Conservation (phyloP, 306 rosid genomes). For the Rosa chinensis region DNA sequence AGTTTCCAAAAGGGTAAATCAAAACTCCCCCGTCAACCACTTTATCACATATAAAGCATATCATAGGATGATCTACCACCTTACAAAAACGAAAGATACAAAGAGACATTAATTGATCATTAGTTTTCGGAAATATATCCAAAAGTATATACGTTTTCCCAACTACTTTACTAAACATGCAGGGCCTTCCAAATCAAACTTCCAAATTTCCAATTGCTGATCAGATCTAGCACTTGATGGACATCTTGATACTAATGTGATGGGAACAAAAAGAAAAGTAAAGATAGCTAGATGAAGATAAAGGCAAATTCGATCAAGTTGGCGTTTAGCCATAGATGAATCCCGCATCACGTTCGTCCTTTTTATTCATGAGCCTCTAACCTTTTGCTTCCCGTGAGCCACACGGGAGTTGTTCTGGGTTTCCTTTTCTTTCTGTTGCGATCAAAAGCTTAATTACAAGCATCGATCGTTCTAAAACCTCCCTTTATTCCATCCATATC, state of each 20-base stretch:
- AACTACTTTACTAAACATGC: neutral
- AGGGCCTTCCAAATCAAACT: neutral
- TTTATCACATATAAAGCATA: no score
- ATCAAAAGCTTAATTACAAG: conserved; percentile 20
- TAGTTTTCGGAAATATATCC: neutral
- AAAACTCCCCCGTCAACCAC: neutral
- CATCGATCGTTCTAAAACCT: conserved; percentile 29
- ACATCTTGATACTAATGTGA: neutral
- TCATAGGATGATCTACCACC: neutral
- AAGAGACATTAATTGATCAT: neutral
- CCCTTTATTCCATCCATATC: conserved; percentile 70
- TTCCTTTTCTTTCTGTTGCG: conserved; percentile 21
- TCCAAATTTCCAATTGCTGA: neutral
- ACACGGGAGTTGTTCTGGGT: conserved; percentile 51
- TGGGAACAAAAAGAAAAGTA: neutral
- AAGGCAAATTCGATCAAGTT: conserved; percentile 33
- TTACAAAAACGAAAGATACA: neutral
- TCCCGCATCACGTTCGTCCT: conserved; percentile 14
- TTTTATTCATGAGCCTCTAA: neutral
- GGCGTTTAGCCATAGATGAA: conserved; percentile 15
- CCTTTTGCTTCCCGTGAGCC: conserved; percentile 44
- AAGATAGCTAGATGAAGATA: conserved; percentile 4
- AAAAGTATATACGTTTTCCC: neutral
- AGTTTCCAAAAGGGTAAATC: no score
- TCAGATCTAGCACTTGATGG: conserved; percentile 1